Percentiles rank a stretch among this genome's conserved stretches.
phyloP scores from a whole-genome alignment of 768 basidiomycete genomes.

The Auricularia cornea region DNA sequence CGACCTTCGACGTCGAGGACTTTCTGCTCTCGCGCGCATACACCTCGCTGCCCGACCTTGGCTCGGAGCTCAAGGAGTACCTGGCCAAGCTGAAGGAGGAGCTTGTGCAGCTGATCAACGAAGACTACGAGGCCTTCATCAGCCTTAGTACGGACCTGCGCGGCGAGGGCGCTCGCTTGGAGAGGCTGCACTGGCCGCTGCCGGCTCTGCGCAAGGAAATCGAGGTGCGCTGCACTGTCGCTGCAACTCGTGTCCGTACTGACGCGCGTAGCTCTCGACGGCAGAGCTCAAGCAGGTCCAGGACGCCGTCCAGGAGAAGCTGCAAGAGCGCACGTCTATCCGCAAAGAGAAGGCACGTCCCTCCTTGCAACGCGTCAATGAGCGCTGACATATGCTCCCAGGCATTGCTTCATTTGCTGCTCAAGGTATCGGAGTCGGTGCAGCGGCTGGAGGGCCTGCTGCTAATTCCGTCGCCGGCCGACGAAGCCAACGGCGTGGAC shows the following conservation, averaged over 20 bases:
- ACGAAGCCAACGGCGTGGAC: constrained; percentile 26
- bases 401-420: constrained; percentile 77
- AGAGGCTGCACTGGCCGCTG: constrained; percentile 61
- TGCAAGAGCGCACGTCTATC: constrained; percentile 63
- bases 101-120: constrained; percentile 90
- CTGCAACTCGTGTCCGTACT: constrained; percentile 8
- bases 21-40: constrained; percentile 84
- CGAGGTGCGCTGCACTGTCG: constrained; percentile 39
- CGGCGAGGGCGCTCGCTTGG: constrained; percentile 71
- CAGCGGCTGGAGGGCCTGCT: constrained; percentile 82
- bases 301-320: constrained; percentile 65
- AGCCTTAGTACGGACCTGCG: constrained; percentile 87
- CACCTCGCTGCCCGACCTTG: constrained; percentile 79
- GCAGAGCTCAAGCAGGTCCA: constrained; percentile 54
- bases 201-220: constrained; percentile 54
- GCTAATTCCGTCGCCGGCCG: constrained; percentile 49
- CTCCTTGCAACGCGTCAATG: constrained; percentile 4
- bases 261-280: constrained; percentile 12
- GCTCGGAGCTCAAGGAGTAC: constrained; percentile 81
- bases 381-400: constrained; percentile 22
- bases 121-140: constrained; percentile 97
- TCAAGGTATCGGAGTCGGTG: constrained; percentile 89
- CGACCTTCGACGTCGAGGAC: constrained; percentile 70
- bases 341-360: constrained; percentile 74
- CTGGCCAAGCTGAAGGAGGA: constrained; percentile 80